Base-by-base conservation (phyloP, 2,329 filamentous ascomycete genomes). In the Cyphellophora attinorum region DNA sequence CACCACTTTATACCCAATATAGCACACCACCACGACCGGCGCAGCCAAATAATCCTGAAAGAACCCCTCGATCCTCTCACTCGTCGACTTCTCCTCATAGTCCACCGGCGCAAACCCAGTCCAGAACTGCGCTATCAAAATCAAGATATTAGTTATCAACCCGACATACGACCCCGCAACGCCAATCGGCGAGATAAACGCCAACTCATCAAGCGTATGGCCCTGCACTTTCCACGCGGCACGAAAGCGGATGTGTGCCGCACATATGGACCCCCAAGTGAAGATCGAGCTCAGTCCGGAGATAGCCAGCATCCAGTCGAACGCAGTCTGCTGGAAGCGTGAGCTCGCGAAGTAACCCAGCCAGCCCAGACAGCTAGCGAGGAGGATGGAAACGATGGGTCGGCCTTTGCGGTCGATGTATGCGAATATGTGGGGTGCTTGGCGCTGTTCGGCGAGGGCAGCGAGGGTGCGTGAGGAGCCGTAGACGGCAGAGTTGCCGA, bases 1-100 rank as follows among this genome's bases (percentile, higher is more conserved):
- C 58, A 67, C 81, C 19, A 91, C 11, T 61, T 93, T 93, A 60
- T 93, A 89, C 0, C 58, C 65, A 8, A 84, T 29, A 56, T 83
- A 93, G 57, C 80, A 68, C 12, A 52, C 19, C 3, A 51, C 14
- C 11, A 55, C 51, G 19, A 55, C 35, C 4, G 53, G 53, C 6
- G 46, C 44, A 12, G 53, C 50, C 11, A 55, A 45, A 32, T 54
- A 55, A 5, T 46, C 45, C 39, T 54, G 48, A 39, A 55, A 55
- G 37, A 54, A 55, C 23, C 48, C 48, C 27, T 47, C 33, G 2
- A 47, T 45, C 19, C 42, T 27, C 12, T 46, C 41, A 5, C 18
- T 30, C 10, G 44, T 31, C 5, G 35, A 35, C 32, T 45, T 46
- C 8, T 44, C 27, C 4, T 37, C 36, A 15, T 41, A 49, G 6